phyloP scores from a whole-genome alignment of 2,329 filamentous ascomycete species.

The Botrytis hyacinthi region DNA sequence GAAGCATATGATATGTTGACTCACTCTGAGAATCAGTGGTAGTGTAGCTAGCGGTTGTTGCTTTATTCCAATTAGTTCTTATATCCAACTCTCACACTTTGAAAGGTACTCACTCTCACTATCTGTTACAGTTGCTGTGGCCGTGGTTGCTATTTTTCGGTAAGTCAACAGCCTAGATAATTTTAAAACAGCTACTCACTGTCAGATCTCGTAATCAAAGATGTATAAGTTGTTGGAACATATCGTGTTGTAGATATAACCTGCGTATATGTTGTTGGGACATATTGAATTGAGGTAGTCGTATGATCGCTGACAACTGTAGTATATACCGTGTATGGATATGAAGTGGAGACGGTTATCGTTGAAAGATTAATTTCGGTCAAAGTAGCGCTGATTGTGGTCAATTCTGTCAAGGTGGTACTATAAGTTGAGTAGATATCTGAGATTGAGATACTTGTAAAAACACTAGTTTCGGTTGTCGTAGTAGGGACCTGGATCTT shows the following conservation, averaged over 20 bases:
- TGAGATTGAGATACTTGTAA: slow-evolving; percentile 7
- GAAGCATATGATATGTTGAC: neutral
- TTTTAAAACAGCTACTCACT: neutral
- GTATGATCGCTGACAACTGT: slow-evolving; percentile 18
- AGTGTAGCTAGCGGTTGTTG: neutral
- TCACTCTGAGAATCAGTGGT: neutral
- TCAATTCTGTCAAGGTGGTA: slow-evolving; percentile 2
- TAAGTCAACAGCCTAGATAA: neutral
- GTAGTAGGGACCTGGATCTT: slow-evolving; percentile 4
- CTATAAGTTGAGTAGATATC: slow-evolving; percentile 16
- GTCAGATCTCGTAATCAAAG: slow-evolving; percentile 16
- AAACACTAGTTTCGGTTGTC: slow-evolving; percentile 1
- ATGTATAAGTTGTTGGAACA: slow-evolving; percentile 13
- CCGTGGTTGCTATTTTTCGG: neutral
- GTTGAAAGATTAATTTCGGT: slow-evolving; percentile 2
- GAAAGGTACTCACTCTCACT: slow-evolving; percentile 6
- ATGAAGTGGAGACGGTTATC: slow-evolving; percentile 2
- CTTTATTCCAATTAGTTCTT: neutral
- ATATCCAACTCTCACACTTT: neutral
- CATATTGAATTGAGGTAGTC: neutral
- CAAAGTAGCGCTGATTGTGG: neutral
- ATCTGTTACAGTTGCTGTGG: slow-evolving; percentile 6
- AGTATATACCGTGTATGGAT: slow-evolving; percentile 8
- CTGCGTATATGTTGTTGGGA: neutral
- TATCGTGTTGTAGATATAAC: slow-evolving; percentile 13